phyloP scores from a whole-genome alignment of 2,329 filamentous ascomycete species.

The Neopestalotiopsis rosae region DNA sequence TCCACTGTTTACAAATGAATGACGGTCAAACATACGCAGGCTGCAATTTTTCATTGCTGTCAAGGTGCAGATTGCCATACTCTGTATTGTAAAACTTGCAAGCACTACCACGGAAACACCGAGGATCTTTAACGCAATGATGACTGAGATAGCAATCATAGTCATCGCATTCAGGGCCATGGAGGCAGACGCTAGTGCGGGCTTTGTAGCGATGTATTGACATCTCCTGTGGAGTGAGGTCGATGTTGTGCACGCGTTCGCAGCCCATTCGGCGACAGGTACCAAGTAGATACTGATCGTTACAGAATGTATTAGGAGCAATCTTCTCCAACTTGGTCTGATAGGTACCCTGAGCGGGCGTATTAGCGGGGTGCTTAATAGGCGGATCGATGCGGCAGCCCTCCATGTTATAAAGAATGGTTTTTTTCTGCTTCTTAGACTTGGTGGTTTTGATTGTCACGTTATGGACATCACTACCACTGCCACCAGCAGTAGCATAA shows the following conservation, averaged over 20 bases:
- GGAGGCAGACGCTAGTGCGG: conserved; percentile 38
- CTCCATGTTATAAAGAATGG: conserved; percentile 36
- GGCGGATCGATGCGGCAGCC: conserved; percentile 36
- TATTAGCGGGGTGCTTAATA: conserved; percentile 36
- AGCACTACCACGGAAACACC: conserved; percentile 29
- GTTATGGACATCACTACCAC: conserved; percentile 34
- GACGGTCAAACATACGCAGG: conserved; percentile 28
- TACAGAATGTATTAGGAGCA: conserved; percentile 38
- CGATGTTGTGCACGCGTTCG: conserved; percentile 38
- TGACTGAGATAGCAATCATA: conserved; percentile 41
- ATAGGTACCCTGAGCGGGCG: conserved; percentile 36
- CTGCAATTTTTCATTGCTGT: conserved; percentile 34
- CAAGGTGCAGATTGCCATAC: conserved; percentile 37
- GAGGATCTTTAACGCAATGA: conserved; percentile 34
- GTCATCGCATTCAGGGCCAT: conserved; percentile 37
- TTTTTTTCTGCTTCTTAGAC: conserved; percentile 35
- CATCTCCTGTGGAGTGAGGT: conserved; percentile 35
- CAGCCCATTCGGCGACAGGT: conserved; percentile 36
- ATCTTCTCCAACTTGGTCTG: conserved; percentile 37
- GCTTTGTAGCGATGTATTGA: conserved; percentile 42
- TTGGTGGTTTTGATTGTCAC: conserved; percentile 38
- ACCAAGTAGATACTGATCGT: conserved; percentile 39
- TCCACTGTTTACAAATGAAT: background rate
- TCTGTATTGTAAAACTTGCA: conserved; percentile 36
- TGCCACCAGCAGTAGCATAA: conserved; percentile 39